Conservation (phyloP, 2,329 filamentous ascomycete genomes). For the Aspergillus transmontanensis region DNA sequence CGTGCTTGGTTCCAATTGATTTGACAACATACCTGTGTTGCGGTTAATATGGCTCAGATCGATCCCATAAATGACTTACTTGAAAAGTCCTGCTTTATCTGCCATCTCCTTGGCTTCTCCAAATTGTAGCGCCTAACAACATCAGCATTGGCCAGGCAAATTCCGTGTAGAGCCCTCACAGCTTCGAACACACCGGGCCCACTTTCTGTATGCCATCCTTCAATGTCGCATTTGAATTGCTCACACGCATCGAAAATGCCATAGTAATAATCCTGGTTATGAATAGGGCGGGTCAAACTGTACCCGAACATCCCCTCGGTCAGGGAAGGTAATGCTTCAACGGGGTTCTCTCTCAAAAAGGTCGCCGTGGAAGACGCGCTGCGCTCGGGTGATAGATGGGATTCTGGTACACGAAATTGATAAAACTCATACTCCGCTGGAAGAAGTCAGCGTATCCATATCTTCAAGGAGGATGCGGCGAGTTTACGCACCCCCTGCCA, state of each 20-base stretch:
- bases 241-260: conserved; percentile 79
- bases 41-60: conserved; percentile 14
- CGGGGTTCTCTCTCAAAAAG: conserved; percentile 73
- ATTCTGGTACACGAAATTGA: conserved; percentile 73
- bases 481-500: conserved; percentile 76
- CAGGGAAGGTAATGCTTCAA: conserved; percentile 72
- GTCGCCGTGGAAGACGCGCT: conserved; percentile 70
- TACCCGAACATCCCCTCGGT: conserved; percentile 98
- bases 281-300: conserved; percentile 80
- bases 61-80: conserved; percentile 52
- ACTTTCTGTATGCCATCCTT: conserved; percentile 95
- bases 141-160: conserved; percentile 21
- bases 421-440: conserved; percentile 94
- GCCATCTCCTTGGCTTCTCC: conserved; percentile 87
- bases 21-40: conserved; percentile 73
- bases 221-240: conserved; percentile 77
- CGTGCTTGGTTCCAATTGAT: conserved; percentile 80
- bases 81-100: conserved; percentile 89
- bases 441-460: conserved; percentile 14
- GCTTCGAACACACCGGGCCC: conserved; percentile 95
- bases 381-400: conserved; percentile 52
- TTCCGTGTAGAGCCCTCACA: conserved; percentile 44
- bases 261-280: conserved; percentile 93
- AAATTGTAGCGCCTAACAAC: conserved; percentile 72
- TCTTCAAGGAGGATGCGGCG: background rate